Evolutionary conservation across 176 grass and related monocot genomes (phyloP), one percentile per base, ranked within the genome.

Genomic region (Oryza glumipatula): DNA sequence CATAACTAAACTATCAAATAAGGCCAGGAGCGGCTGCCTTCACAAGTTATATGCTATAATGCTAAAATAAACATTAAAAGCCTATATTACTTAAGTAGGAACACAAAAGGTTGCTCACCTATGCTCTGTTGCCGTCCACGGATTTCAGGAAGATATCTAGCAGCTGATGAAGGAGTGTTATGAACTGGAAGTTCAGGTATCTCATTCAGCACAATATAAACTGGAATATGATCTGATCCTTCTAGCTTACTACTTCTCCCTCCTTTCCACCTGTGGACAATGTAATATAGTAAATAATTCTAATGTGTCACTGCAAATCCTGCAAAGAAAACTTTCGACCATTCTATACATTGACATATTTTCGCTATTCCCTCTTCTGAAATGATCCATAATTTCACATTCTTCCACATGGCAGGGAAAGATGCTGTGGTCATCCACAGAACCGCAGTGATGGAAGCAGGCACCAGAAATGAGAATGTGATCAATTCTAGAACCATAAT

Each of bases 151-250:
- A 95, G 23, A 91, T 96, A 96, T 91, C 93, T 94, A 66, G 94
- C 89, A 68, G 96, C 87, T 84, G 88, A 82, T 76, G 86, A 61
- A n/a, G 93, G 96, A 72, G 86, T 89, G 77, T 74, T 94, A 83
- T 99, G 96, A 72, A 86, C 35, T 26, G 81, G 84, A 90, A 96
- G 77, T 83, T 89, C 74, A 76, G 96, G 88, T 76, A 94, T 78
- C 78, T 90, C 86, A 79, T 83, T 89, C 58, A 94, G 84, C 68
- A 89, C 65, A 51, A 94, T 81, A 92, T 88, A 96, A 86, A 99
- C 91, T 80, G 96, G 96, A 82, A 96, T 83, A 93, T 99, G 96
- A 92, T 99, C 96, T 6, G 96, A 99, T 80, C 96, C 96, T 88
- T 99, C 96, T 83, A 99, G 86, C 85, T 94, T 99, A 85, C 36